phyloP scores from a whole-genome alignment of 768 basidiomycete species.

The Plicaturopsis crispa region DNA sequence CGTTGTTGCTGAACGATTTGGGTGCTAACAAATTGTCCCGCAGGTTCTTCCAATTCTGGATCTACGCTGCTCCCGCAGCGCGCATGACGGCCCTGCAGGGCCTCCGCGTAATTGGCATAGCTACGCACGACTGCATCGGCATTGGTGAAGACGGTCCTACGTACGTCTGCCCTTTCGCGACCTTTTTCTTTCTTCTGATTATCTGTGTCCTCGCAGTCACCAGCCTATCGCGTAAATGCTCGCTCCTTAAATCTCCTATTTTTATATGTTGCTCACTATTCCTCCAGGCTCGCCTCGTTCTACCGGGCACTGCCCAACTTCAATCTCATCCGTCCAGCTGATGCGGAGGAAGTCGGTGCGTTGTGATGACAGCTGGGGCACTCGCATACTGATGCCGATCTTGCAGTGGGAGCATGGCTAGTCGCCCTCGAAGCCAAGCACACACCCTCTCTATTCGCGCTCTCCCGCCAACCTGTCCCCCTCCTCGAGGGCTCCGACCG shows the following conservation, averaged over 20 bases:
- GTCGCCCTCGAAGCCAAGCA: slow-evolving; percentile 4
- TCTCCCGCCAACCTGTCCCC: slow-evolving; percentile 8
- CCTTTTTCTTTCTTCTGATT: too few relatives aligned
- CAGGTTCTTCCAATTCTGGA: slow-evolving; percentile 8
- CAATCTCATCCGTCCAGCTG: slow-evolving; percentile 7
- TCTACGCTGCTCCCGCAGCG: slow-evolving; percentile 6
- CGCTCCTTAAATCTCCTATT: not conserved
- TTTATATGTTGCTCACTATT: not conserved
- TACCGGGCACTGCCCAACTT: slow-evolving; percentile 9
- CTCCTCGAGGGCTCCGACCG: slow-evolving; percentile 9
- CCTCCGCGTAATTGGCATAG: slow-evolving; percentile 8
- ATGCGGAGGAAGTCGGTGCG: slow-evolving; percentile 8
- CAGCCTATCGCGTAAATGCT: slow-evolving; percentile 9
- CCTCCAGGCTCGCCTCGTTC: slow-evolving; percentile 6
- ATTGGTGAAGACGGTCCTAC: slow-evolving; percentile 11
- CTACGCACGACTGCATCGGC: slow-evolving; percentile 9
- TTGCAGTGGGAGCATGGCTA: slow-evolving; percentile 7
- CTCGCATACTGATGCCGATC: not conserved
- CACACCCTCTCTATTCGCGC: slow-evolving; percentile 5
- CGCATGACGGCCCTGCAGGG: slow-evolving; percentile 8
- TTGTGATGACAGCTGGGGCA: too few relatives aligned
- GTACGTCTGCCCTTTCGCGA: too few relatives aligned
- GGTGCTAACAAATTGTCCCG: not conserved
- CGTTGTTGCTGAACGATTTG: not conserved
- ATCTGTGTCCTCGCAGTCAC: too few relatives aligned